A percentile compares a stretch with the other conserved stretches of the same genome.
These are phyloP conservation scores for Pseudodiploospora longispora DNA, from an alignment of 2,329 filamentous ascomycete genomes.

Conservation along the genomic window DNA sequence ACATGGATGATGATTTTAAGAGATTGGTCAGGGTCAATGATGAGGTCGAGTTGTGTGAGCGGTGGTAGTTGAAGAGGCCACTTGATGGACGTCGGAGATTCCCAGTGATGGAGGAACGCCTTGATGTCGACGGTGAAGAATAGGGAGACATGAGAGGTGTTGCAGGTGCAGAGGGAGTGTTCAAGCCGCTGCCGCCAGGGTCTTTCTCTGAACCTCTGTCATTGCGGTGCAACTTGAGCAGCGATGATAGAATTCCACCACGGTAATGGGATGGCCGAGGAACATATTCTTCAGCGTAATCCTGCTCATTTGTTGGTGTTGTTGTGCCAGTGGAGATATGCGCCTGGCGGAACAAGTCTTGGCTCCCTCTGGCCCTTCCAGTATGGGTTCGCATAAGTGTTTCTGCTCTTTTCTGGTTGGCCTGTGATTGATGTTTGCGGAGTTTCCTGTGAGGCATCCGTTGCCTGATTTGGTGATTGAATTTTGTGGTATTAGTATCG, in stretches of 20 bases:
- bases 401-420: slow-evolving; percentile 23
- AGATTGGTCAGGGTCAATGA: slow-evolving; percentile 41
- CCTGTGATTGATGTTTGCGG: slow-evolving; percentile 12
- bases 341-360: slow-evolving; percentile 21
- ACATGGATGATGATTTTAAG: slow-evolving; percentile 45
- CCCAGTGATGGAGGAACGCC: slow-evolving; percentile 30
- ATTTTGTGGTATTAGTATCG: slow-evolving; percentile 7
- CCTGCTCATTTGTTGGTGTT: slow-evolving; percentile 36
- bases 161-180: slow-evolving; percentile 31
- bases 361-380: slow-evolving; percentile 17
- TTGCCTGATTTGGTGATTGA: slow-evolving; percentile 11
- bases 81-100: slow-evolving; percentile 25
- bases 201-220: slow-evolving; percentile 25
- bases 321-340: slow-evolving; percentile 25
- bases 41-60: slow-evolving; percentile 33
- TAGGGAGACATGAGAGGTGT: slow-evolving; percentile 34
- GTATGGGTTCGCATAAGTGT: slow-evolving; percentile 27
- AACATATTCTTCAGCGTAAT: slow-evolving; percentile 49
- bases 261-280: slow-evolving; percentile 60
- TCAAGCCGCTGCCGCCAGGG: slow-evolving; percentile 29
- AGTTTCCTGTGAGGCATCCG: slow-evolving; percentile 15
- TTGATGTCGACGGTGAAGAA: slow-evolving; percentile 32
- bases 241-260: slow-evolving; percentile 62
- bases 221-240: slow-evolving; percentile 62
- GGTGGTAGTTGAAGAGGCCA: slow-evolving; percentile 33